phyloP scores from a whole-genome alignment of 768 basidiomycete genomes.

The Russula brevipes region DNA sequence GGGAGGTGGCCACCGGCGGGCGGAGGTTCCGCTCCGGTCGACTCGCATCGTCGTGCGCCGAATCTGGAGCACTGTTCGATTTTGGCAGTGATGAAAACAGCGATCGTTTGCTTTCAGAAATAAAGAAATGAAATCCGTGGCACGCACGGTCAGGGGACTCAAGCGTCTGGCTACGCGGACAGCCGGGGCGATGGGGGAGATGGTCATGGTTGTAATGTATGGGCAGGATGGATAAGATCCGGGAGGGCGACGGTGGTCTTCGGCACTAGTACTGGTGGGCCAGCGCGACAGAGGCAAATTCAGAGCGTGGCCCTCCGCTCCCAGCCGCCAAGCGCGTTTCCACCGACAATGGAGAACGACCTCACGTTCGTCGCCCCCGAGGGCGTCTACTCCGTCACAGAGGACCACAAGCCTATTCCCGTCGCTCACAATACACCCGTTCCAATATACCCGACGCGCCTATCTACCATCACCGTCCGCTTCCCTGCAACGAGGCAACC shows the following conservation, averaged over 20 bases:
- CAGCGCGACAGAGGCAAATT: not conserved
- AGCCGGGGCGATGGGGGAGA: slow-evolving; percentile 25
- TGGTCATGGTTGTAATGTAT: slow-evolving; percentile 27
- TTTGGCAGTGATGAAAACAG: not conserved
- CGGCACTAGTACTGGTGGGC: not conserved
- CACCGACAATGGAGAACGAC: slow-evolving; percentile 62
- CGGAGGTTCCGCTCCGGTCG: slow-evolving; percentile 53
- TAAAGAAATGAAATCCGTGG: not conserved
- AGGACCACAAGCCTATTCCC: slow-evolving; percentile 69
- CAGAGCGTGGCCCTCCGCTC: slow-evolving; percentile 4
- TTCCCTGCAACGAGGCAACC: slow-evolving; percentile 54
- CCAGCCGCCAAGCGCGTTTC: slow-evolving; percentile 4
- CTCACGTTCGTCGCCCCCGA: slow-evolving; percentile 84
- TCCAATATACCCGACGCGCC: slow-evolving; percentile 50
- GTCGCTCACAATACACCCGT: slow-evolving; percentile 36
- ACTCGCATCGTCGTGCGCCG: slow-evolving; percentile 18
- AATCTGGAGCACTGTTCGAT: slow-evolving; percentile 7
- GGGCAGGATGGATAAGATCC: slow-evolving; percentile 29
- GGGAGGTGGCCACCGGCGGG: slow-evolving; percentile 75
- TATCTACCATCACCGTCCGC: slow-evolving; percentile 57
- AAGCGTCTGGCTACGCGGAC: slow-evolving; percentile 23
- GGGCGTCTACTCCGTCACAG: slow-evolving; percentile 83
- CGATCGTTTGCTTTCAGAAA: not conserved
- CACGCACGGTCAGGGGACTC: slow-evolving; percentile 16
- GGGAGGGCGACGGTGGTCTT: not conserved